Conservation (phyloP, 2,329 filamentous ascomycete species). For the Fonsecaea erecta region DNA sequence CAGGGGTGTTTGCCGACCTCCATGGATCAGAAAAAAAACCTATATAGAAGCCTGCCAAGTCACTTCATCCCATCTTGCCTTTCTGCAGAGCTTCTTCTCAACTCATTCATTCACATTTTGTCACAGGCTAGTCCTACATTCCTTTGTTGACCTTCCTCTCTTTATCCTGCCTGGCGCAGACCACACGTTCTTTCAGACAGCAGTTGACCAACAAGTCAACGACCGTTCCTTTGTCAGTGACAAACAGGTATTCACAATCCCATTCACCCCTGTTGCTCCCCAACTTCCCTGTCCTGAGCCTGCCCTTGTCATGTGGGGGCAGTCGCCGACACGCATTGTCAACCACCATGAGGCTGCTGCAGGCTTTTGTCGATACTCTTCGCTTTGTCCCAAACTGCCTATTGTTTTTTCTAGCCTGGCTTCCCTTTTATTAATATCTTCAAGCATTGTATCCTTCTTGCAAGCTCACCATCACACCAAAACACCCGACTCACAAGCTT, state of each 20-base stretch:
- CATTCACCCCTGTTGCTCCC: neutral
- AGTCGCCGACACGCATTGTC: neutral
- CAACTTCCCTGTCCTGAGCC: neutral
- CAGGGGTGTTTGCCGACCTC: constrained; percentile 7
- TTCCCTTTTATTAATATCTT: neutral
- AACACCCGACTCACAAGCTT: constrained; percentile 20
- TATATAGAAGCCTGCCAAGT: constrained; percentile 27
- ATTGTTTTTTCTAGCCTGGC: neutral
- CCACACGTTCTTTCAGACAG: constrained; percentile 31
- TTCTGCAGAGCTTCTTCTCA: constrained; percentile 17
- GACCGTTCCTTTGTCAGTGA: constrained; percentile 25
- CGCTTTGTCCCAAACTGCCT: neutral
- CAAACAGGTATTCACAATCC: constrained; percentile 7
- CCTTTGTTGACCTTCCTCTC: constrained; percentile 29
- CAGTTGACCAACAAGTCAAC: constrained; percentile 24
- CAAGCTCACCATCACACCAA: constrained; percentile 2
- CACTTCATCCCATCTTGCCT: constrained; percentile 8
- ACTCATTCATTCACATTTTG: constrained; percentile 23
- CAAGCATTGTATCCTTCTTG: neutral
- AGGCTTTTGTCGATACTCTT: neutral
- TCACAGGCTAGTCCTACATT: constrained; percentile 32
- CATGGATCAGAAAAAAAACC: neutral
- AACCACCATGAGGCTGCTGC: neutral
- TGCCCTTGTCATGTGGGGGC: neutral
- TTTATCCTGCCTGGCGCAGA: constrained; percentile 36